These are phyloP conservation scores for Solanum phureja DNA, from an alignment of 257 asterid genomes.

Conservation along the genomic window DNA sequence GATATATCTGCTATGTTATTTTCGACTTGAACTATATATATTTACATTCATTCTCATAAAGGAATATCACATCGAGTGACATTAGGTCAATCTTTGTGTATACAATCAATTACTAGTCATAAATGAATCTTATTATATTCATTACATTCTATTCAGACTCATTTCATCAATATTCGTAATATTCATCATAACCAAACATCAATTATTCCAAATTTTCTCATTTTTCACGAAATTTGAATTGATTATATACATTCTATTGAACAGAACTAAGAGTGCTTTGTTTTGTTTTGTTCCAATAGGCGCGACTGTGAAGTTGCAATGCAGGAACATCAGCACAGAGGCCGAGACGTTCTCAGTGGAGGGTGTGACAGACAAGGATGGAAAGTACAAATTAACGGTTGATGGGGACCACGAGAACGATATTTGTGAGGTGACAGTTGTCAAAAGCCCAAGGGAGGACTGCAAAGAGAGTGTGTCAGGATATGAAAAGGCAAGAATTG, in stretches of 20 bases:
- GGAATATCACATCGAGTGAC: not conserved
- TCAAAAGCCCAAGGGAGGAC: conserved; percentile 14
- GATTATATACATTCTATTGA: not conserved
- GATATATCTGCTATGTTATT: not conserved
- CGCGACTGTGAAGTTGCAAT: conserved; percentile 24
- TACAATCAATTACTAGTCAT: not conserved
- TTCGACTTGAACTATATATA: not conserved
- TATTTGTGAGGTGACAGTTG: conserved; percentile 23
- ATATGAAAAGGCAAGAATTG: conserved; percentile 11
- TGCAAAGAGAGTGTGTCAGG: conserved; percentile 12
- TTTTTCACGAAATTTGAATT: not conserved
- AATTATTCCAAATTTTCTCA: not conserved
- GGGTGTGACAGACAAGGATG: conserved; percentile 5
- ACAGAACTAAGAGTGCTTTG: not conserved
- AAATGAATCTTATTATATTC: not conserved
- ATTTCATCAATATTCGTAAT: no score
- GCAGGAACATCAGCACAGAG: conserved; percentile 7
- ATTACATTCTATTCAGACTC: not conserved
- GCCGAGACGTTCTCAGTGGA: not conserved
- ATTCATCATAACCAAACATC: no score
- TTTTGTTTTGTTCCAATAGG: not conserved
- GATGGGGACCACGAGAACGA: conserved; percentile 26
- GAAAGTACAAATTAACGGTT: conserved; percentile 16
- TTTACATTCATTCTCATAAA: not conserved
- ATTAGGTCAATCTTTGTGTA: not conserved